Percentiles rank a stretch among this genome's conserved stretches.
phyloP scores from a whole-genome alignment of 345 rosid species.

The Nephelium lappaceum region DNA sequence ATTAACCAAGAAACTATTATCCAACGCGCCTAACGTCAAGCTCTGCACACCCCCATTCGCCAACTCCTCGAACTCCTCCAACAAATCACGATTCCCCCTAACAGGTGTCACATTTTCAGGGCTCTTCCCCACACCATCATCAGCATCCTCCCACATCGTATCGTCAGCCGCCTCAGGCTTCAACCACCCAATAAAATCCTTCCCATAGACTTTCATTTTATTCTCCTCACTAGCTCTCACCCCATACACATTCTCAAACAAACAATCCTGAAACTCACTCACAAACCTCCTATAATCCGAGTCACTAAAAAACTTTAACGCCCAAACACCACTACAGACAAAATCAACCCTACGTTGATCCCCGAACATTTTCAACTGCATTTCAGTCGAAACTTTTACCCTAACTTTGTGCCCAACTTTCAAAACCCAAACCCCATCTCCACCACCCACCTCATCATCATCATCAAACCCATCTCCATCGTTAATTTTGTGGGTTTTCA shows the following conservation, averaged over 20 bases:
- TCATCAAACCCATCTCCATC: conserved; percentile 39
- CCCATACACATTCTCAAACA: conserved; percentile 86
- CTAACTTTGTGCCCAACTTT: conserved; percentile 68
- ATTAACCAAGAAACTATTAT: conserved; percentile 87
- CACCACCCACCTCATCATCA: conserved; percentile 39
- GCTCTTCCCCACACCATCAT: conserved; percentile 35
- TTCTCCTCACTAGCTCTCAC: conserved; percentile 66
- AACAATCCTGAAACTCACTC: conserved; percentile 64
- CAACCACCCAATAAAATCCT: conserved; percentile 88
- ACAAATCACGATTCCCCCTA: conserved; percentile 42
- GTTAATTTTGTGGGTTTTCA: conserved; percentile 31
- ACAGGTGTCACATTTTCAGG: conserved; percentile 33
- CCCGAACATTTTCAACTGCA: conserved; percentile 89
- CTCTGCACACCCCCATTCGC: conserved; percentile 95
- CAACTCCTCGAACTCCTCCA: conserved; percentile 88
- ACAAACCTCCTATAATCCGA: conserved; percentile 71
- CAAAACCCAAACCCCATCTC: conserved; percentile 60
- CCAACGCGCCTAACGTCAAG: conserved; percentile 83
- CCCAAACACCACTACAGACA: conserved; percentile 81
- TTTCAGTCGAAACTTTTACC: conserved; percentile 68
- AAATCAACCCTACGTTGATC: conserved; percentile 86
- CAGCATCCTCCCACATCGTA: conserved; percentile 93
- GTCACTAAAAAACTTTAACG: conserved; percentile 70
- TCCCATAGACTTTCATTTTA: conserved; percentile 76
- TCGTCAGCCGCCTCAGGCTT: conserved; percentile 92